phyloP scores from a whole-genome alignment of 2,329 filamentous ascomycete genomes.

The Sporothrix globosa region DNA sequence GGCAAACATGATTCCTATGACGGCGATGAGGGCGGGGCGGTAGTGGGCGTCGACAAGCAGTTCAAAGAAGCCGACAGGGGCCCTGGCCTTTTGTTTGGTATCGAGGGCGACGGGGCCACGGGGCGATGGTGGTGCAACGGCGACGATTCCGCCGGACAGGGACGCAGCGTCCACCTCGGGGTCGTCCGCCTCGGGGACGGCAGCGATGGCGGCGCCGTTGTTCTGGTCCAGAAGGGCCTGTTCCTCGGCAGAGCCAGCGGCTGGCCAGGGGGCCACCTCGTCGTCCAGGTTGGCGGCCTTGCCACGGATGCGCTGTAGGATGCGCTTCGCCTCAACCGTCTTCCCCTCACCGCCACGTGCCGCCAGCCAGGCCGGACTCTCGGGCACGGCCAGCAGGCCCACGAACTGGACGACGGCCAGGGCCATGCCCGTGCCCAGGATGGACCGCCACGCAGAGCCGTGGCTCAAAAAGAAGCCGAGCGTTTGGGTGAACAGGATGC shows the following conservation, averaged over 20 bases:
- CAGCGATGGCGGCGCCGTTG: not conserved
- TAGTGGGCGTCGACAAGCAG: slow-evolving; percentile 70
- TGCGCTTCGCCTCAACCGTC: slow-evolving; percentile 61
- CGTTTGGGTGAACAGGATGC: slow-evolving; percentile 80
- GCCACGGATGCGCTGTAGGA: slow-evolving; percentile 77
- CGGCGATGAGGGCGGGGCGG: slow-evolving; percentile 75
- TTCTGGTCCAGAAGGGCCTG: slow-evolving; percentile 64
- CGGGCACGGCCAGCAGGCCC: slow-evolving; percentile 75
- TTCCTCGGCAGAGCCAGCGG: slow-evolving; percentile 59
- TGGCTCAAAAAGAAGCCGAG: slow-evolving; percentile 87
- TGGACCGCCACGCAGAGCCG: slow-evolving; percentile 78
- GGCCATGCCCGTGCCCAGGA: slow-evolving; percentile 72
- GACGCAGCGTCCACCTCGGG: not conserved
- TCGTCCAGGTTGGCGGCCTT: slow-evolving; percentile 67
- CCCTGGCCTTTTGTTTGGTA: slow-evolving; percentile 35
- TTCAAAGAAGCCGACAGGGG: slow-evolving; percentile 61
- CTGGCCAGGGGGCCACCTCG: slow-evolving; percentile 69
- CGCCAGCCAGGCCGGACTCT: slow-evolving; percentile 87
- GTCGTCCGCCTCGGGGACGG: not conserved
- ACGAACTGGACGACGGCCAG: slow-evolving; percentile 69
- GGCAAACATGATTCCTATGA: slow-evolving; percentile 86
- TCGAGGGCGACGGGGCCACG: slow-evolving; percentile 26
- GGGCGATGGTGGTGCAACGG: slow-evolving; percentile 36
- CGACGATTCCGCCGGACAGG: slow-evolving; percentile 25
- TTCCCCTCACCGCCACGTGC: slow-evolving; percentile 60